Conservation (phyloP, 495 filamentous ascomycete species). For the Neurospora sp. region DNA sequence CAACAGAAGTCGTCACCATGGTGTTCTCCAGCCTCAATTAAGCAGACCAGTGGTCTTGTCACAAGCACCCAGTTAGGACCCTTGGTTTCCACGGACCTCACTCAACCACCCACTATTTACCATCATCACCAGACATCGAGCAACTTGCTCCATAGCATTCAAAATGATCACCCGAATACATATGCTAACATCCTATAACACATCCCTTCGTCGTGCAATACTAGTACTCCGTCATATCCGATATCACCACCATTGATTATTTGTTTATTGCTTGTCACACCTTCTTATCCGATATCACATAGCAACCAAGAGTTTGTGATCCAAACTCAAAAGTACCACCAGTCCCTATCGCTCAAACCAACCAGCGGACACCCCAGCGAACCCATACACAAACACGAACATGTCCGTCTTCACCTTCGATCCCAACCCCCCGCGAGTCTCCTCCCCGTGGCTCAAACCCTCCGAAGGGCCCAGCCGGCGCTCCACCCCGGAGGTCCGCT, state of each 20-base stretch:
- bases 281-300: background rate
- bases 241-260: background rate
- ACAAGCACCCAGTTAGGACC: background rate
- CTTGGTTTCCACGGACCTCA: background rate
- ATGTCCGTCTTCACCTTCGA: slow-evolving; percentile 99
- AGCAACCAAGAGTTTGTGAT: too few relatives aligned
- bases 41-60: background rate
- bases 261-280: background rate
- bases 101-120: background rate
- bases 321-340: too few relatives aligned
- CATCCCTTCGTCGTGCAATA: slow-evolving; percentile 15
- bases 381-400: background rate
- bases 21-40: slow-evolving; percentile 1
- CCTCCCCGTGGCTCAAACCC: slow-evolving; percentile 72
- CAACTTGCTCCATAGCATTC: slow-evolving; percentile 12
- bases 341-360: background rate
- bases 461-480: slow-evolving; percentile 28
- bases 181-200: slow-evolving; percentile 18
- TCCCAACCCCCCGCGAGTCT: slow-evolving; percentile 72
- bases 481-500: slow-evolving; percentile 14
- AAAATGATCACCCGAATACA: slow-evolving; percentile 57
- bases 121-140: background rate
- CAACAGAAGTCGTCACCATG: background rate
- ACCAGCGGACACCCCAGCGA: background rate
- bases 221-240: background rate